Evolutionary conservation across 306 rosid species (phyloP).

Genomic region (Gastrolobium bilobum): DNA sequence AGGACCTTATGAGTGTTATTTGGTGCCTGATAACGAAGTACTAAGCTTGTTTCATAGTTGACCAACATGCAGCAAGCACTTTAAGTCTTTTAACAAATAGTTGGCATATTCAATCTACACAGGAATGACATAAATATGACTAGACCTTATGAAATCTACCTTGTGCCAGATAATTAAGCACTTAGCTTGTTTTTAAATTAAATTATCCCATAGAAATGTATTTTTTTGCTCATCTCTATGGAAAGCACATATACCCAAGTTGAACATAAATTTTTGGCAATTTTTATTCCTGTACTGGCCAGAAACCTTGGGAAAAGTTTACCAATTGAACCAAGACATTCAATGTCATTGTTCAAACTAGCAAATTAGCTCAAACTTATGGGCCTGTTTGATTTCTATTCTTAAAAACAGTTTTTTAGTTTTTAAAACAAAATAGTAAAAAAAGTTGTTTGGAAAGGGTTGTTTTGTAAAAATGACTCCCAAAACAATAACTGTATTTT

Average conservation of each 20-base stretch:
- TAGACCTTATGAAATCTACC: background rate
- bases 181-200: background rate
- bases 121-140: constrained; percentile 3
- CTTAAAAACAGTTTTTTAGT: too few relatives aligned
- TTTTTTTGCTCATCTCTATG: constrained; percentile 2
- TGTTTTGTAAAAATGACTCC: too few relatives aligned
- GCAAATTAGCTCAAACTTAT: background rate
- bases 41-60: background rate
- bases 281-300: background rate
- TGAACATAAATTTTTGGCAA: background rate
- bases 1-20: background rate
- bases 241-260: background rate
- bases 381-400: too few relatives aligned
- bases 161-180: background rate
- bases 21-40: constrained; percentile 12
- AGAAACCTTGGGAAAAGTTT: background rate
- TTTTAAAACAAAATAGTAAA: too few relatives aligned
- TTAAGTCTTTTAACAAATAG: background rate
- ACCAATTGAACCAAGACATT: background rate
- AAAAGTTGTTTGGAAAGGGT: too few relatives aligned
- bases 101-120: background rate
- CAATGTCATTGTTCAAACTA: background rate
- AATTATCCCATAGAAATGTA: background rate
- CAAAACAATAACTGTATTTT: too few relatives aligned
- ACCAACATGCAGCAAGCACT: constrained; percentile 28